Evolutionary conservation across 176 grass and related monocot species (phyloP).

Genomic region (Sorghum bicolor): DNA sequence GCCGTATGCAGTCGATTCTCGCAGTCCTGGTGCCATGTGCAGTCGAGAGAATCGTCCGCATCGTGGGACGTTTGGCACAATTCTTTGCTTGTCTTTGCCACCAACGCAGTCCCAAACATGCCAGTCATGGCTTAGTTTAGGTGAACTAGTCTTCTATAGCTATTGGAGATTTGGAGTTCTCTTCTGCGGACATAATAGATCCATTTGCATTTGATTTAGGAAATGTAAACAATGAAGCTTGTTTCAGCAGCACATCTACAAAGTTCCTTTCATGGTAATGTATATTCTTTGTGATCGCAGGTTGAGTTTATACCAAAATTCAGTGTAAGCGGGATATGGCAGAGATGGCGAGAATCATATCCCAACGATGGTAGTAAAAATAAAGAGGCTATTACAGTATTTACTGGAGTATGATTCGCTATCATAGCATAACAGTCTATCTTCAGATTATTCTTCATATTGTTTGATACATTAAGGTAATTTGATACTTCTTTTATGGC

Average conservation of each 20-base stretch:
- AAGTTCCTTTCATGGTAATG: conserved; percentile 25
- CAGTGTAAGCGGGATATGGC: conserved; percentile 90
- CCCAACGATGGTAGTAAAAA: conserved; percentile 46
- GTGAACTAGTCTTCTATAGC: conserved; percentile 12
- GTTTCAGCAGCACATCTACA: not conserved
- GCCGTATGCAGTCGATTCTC: not conserved
- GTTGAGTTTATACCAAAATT: conserved; percentile 97
- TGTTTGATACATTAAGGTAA: conserved; percentile 18
- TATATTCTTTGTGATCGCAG: conserved; percentile 45
- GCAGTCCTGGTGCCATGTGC: not conserved
- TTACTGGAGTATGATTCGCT: conserved; percentile 74
- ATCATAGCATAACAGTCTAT: not conserved
- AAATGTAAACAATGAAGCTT: conserved; percentile 7
- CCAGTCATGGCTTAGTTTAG: conserved; percentile 1
- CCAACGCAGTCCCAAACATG: not conserved
- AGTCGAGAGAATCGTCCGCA: not conserved
- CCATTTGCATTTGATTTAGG: conserved; percentile 21
- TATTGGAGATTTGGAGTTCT: not conserved
- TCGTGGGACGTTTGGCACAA: not conserved
- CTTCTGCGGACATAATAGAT: conserved; percentile 20
- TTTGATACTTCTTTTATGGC: conserved; percentile 31
- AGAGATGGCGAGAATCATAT: conserved; percentile 93
- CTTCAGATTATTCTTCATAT: not conserved
- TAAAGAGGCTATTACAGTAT: conserved; percentile 79
- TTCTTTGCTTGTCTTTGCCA: not conserved